These are phyloP conservation scores for Penicillium janthinellum DNA, from an alignment of 2,329 filamentous ascomycete species.

Conservation along the genomic window DNA sequence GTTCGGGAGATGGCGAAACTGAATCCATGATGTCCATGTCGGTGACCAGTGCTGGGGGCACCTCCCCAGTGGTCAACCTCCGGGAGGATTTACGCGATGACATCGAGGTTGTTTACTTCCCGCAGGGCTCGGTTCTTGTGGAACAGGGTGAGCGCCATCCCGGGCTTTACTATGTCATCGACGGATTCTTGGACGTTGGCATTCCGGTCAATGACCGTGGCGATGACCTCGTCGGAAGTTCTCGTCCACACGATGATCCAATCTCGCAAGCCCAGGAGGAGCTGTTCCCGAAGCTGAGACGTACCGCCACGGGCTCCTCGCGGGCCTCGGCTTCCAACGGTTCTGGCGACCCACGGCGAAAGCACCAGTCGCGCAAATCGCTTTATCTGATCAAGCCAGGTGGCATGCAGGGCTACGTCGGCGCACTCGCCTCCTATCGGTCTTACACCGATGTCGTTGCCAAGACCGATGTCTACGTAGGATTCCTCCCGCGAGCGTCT, in stretches of 20 bases:
- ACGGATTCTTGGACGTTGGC: conserved; percentile 93
- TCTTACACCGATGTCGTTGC: conserved; percentile 97
- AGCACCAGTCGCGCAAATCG: conserved; percentile 62
- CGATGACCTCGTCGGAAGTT: conserved; percentile 42
- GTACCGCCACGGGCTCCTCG: conserved; percentile 48
- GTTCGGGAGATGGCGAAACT: conserved; percentile 72
- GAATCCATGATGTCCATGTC: conserved; percentile 77
- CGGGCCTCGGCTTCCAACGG: conserved; percentile 31
- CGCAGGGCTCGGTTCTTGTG: conserved; percentile 88
- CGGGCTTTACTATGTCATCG: conserved; percentile 94
- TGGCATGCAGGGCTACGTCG: conserved; percentile 89
- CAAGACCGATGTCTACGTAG: conserved; percentile 97
- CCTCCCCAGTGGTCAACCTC: conserved; percentile 65
- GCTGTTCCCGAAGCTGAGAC: conserved; percentile 48
- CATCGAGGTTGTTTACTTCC: conserved; percentile 96
- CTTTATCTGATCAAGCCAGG: conserved; percentile 93
- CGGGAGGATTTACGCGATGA: conserved; percentile 85
- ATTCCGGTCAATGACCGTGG: conserved; percentile 70
- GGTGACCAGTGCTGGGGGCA: conserved; percentile 63
- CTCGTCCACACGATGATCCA: conserved; percentile 26
- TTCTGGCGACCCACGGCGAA: conserved; percentile 37
- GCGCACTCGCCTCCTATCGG: conserved; percentile 89
- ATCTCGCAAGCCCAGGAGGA: conserved; percentile 37
- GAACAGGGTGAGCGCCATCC: conserved; percentile 97
- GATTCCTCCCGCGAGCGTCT: conserved; percentile 82